A percentile compares a stretch with the other conserved stretches of the same genome.
These are phyloP conservation scores for Malus asiatica DNA, from an alignment of 306 rosid species.

Conservation along the genomic window DNA sequence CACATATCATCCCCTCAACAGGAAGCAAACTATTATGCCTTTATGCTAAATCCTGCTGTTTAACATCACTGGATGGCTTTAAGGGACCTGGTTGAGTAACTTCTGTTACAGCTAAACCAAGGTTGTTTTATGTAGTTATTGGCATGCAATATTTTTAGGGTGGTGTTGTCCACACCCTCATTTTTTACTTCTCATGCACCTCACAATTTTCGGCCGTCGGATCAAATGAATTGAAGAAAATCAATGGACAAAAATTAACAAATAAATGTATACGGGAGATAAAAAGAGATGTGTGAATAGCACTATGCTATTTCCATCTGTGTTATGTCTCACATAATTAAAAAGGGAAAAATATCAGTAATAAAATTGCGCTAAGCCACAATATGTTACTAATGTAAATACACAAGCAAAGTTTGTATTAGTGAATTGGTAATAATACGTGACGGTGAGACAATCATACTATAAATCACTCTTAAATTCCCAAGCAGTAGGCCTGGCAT, in stretches of 20 bases:
- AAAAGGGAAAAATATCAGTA: neutral
- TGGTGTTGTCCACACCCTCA: too few relatives aligned
- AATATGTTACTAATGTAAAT: neutral
- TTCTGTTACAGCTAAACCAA: neutral
- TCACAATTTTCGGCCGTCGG: too few relatives aligned
- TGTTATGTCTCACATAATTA: neutral
- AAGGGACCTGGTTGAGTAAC: neutral
- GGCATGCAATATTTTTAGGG: neutral
- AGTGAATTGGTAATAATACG: too few relatives aligned
- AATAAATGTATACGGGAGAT: too few relatives aligned
- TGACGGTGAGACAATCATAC: neutral
- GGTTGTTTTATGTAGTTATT: neutral
- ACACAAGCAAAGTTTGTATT: neutral
- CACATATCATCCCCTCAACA: neutral
- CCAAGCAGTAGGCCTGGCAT: too few relatives aligned
- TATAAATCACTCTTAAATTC: too few relatives aligned
- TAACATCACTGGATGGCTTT: neutral
- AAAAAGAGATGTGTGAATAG: too few relatives aligned
- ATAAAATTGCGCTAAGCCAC: neutral
- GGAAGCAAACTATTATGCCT: conserved; percentile 17
- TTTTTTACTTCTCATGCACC: too few relatives aligned
- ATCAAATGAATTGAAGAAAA: too few relatives aligned
- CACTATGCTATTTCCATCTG: neutral
- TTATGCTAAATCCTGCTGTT: neutral
- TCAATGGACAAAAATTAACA: too few relatives aligned